A percentile compares a stretch with the other conserved stretches of the same genome.
Evolutionary conservation across 2,329 filamentous ascomycete species (phyloP).

Genomic region (Paracamarosporium sp.): DNA sequence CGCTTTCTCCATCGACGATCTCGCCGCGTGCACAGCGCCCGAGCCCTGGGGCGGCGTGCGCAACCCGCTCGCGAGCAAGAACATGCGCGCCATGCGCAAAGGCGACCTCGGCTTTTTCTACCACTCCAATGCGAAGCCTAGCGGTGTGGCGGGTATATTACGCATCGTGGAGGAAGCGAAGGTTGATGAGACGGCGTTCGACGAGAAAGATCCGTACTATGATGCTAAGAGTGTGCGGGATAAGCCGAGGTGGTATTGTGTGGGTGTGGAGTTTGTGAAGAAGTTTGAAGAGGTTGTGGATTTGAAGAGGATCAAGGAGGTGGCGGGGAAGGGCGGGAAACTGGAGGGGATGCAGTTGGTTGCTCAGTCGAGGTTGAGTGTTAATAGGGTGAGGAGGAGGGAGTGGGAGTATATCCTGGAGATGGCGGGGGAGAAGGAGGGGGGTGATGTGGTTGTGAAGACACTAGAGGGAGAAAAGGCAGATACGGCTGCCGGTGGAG

Average conservation of each 20-base stretch:
- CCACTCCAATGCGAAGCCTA: conserved; percentile 90
- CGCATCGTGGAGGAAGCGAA: conserved; percentile 86
- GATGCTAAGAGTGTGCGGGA: conserved; percentile 75
- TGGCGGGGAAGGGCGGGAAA: conserved; percentile 61
- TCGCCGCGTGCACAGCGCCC: conserved; percentile 73
- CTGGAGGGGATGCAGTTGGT: conserved; percentile 83
- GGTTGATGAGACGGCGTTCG: conserved; percentile 77
- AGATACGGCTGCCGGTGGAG: too few species aligned
- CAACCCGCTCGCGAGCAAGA: conserved; percentile 74
- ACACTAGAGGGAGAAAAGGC: too few species aligned
- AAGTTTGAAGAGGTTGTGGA: conserved; percentile 78
- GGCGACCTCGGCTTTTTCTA: conserved; percentile 97
- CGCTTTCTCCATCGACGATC: conserved; percentile 91
- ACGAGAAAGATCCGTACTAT: conserved; percentile 79
- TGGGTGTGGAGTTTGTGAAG: conserved; percentile 84
- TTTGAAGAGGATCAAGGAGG: conserved; percentile 73
- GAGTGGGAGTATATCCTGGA: conserved; percentile 72
- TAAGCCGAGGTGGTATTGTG: conserved; percentile 83
- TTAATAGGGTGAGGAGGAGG: conserved; percentile 68
- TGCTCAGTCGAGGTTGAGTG: conserved; percentile 81
- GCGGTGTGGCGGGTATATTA: conserved; percentile 87
- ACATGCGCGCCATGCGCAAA: conserved; percentile 88
- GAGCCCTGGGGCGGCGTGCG: conserved; percentile 84
- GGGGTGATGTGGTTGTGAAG: too few species aligned
- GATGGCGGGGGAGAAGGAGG: conserved; percentile 49